A percentile compares a stretch with the other conserved stretches of the same genome.
These are phyloP conservation scores for Aspergillus sclerotioniger DNA, from an alignment of 495 filamentous ascomycete species.

Conservation along the genomic window DNA sequence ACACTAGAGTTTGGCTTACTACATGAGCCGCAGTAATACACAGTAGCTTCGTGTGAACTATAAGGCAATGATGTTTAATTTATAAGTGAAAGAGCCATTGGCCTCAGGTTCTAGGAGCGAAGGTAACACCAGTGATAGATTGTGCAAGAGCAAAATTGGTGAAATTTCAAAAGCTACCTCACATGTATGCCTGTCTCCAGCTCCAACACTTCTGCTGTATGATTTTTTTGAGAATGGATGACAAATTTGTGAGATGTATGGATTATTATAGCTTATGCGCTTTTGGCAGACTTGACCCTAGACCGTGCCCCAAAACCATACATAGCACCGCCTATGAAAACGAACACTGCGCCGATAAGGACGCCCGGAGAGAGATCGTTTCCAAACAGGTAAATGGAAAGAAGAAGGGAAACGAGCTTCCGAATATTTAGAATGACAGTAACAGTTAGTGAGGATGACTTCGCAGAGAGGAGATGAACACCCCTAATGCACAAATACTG, in stretches of 20 bases:
- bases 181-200: too few species aligned
- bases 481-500: conserved; percentile 94
- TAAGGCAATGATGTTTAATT: too few species aligned
- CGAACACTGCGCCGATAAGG: conserved; percentile 73
- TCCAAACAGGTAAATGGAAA: conserved; percentile 93
- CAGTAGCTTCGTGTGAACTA: too few species aligned
- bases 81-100: too few species aligned
- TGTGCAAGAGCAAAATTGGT: not conserved
- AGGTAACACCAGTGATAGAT: too few species aligned
- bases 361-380: conserved; percentile 74
- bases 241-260: too few species aligned
- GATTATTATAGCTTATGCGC: conserved; percentile 20
- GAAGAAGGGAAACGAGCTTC: conserved; percentile 84
- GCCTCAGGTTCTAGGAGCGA: too few species aligned
- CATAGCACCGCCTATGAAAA: conserved; percentile 82
- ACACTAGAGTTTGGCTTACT: conserved; percentile 1
- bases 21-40: not conserved
- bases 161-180: not conserved
- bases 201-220: too few species aligned
- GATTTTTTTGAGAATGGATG: too few species aligned
- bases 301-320: conserved; percentile 70
- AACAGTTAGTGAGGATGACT: conserved; percentile 86
- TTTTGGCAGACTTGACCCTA: conserved; percentile 27
- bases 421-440: conserved; percentile 94
- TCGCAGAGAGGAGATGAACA: conserved; percentile 84